Conservation (phyloP, 768 basidiomycete genomes). For the Trametes meyenii region DNA sequence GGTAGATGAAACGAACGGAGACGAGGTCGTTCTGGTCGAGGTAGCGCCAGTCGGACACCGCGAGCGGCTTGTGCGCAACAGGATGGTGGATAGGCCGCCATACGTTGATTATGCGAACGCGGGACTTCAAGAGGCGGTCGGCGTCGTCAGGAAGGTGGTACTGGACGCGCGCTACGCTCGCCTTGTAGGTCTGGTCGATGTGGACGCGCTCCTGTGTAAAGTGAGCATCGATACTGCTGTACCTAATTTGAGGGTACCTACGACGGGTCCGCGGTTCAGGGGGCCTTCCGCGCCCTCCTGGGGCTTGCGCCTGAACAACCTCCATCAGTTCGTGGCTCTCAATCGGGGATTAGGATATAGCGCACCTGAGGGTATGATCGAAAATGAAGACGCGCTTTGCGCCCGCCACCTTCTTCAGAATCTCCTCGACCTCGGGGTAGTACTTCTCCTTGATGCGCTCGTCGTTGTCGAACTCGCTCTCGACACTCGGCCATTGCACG, state of each 20-base stretch:
- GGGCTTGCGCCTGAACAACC: constrained; percentile 26
- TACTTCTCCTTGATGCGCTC: constrained; percentile 40
- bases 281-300: not conserved
- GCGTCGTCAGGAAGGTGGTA: constrained; percentile 45
- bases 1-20: constrained; percentile 38
- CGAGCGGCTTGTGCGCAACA: constrained; percentile 44
- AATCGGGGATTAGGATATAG: not conserved
- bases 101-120: constrained; percentile 47
- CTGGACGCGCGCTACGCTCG: constrained; percentile 39
- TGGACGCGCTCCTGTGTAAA: constrained; percentile 40
- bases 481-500: constrained; percentile 33
- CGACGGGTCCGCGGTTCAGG: constrained; percentile 35
- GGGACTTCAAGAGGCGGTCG: constrained; percentile 41
- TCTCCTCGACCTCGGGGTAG: constrained; percentile 43
- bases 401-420: constrained; percentile 44
- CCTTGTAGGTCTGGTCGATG: constrained; percentile 45
- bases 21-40: constrained; percentile 42
- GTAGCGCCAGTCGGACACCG: constrained; percentile 42
- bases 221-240: not conserved
- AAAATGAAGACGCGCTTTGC: constrained; percentile 46
- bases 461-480: constrained; percentile 44
- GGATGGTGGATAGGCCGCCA: constrained; percentile 46
- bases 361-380: constrained; percentile 44
- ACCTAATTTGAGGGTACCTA: constrained; percentile 17
- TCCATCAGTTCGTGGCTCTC: not conserved